Evolutionary conservation across 306 rosid genomes (phyloP).

Genomic region (Acacia confusa): DNA sequence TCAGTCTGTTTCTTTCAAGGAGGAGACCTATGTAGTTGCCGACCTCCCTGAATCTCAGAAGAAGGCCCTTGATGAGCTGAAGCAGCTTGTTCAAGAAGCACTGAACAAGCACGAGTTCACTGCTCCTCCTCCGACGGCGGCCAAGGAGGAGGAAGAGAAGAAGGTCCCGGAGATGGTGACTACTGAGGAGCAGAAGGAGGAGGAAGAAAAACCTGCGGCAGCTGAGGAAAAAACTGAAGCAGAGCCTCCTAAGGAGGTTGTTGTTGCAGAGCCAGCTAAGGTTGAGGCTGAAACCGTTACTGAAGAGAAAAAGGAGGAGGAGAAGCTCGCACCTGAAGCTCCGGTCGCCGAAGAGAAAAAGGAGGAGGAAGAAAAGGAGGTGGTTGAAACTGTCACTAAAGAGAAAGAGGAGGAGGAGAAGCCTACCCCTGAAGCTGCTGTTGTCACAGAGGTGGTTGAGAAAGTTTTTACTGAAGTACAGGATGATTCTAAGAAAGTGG

Average conservation of each 20-base stretch:
- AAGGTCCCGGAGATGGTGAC: background rate
- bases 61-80: slow-evolving; percentile 83
- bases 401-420: slow-evolving; percentile 33
- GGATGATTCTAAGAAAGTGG: slow-evolving; percentile 72
- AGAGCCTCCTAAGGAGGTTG: slow-evolving; percentile 4
- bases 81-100: slow-evolving; percentile 66
- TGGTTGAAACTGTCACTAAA: slow-evolving; percentile 8
- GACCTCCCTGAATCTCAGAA: slow-evolving; percentile 83
- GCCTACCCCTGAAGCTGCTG: slow-evolving; percentile 21
- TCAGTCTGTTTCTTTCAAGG: slow-evolving; percentile 91
- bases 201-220: slow-evolving; percentile 7
- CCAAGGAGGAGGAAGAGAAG: slow-evolving; percentile 45
- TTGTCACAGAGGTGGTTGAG: slow-evolving; percentile 37
- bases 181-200: slow-evolving; percentile 23
- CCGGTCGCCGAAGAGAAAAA: background rate
- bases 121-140: slow-evolving; percentile 39
- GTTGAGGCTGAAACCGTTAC: slow-evolving; percentile 12
- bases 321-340: background rate
- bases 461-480: slow-evolving; percentile 39
- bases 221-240: slow-evolving; percentile 27
- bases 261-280: slow-evolving; percentile 26
- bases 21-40: slow-evolving; percentile 71
- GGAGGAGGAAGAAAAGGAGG: slow-evolving; percentile 31
- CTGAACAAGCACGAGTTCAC: slow-evolving; percentile 71
- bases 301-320: background rate